Evolutionary conservation across 2,329 filamentous ascomycete species (phyloP).

Genomic region (Phyllosticta capitalensis): DNA sequence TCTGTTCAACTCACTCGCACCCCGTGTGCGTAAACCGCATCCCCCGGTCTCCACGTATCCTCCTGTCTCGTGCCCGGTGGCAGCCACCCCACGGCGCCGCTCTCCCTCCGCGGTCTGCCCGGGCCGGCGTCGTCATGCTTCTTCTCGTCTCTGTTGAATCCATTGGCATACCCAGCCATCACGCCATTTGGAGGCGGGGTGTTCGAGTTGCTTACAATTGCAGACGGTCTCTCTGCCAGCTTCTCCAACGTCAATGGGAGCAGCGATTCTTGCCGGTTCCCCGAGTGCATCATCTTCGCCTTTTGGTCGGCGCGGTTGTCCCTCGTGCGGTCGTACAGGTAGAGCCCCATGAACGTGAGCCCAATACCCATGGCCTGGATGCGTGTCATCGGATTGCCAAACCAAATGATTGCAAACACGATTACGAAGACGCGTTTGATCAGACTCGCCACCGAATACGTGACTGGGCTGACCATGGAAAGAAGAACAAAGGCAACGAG

Average conservation of each 20-base stretch:
- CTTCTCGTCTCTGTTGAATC: constrained; percentile 39
- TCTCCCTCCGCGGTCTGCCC: constrained; percentile 30
- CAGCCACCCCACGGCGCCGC: constrained; percentile 48
- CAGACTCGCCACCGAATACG: constrained; percentile 89
- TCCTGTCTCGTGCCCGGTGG: constrained; percentile 76
- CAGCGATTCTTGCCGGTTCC: constrained; percentile 54
- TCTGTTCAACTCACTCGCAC: constrained; percentile 1
- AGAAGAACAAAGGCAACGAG: constrained; percentile 89
- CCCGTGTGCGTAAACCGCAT: constrained; percentile 4
- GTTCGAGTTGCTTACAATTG: neutral
- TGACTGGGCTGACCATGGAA: constrained; percentile 90
- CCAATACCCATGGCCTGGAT: constrained; percentile 77
- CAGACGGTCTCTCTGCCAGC: constrained; percentile 1
- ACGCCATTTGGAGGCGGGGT: constrained; percentile 3
- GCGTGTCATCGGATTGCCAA: constrained; percentile 75
- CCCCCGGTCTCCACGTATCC: constrained; percentile 56
- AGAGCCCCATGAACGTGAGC: constrained; percentile 84
- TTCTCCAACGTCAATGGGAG: constrained; percentile 42
- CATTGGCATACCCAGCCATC: constrained; percentile 9
- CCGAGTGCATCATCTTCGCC: constrained; percentile 54
- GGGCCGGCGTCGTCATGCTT: constrained; percentile 46
- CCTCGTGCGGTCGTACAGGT: constrained; percentile 88
- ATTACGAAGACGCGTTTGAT: constrained; percentile 98
- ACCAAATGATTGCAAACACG: constrained; percentile 90
- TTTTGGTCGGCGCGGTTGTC: constrained; percentile 81